Conservation (phyloP, 2,329 filamentous ascomycete genomes). For the Shiraia bambusicola region DNA sequence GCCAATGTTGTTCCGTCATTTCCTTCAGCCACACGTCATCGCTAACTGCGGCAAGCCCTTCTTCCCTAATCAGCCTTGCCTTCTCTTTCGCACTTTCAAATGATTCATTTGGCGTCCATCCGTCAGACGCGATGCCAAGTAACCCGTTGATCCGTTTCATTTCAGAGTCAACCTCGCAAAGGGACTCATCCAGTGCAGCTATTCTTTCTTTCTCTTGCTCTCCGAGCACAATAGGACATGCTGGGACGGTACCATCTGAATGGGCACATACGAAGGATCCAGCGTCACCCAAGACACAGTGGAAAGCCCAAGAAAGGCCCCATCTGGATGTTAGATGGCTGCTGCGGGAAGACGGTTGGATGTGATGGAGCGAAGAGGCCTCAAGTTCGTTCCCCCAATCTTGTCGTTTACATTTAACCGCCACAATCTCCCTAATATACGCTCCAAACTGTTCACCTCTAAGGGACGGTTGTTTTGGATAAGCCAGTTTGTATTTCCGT, state of each 20-base stretch:
- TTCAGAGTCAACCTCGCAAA: slow-evolving; percentile 17
- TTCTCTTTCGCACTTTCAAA: slow-evolving; percentile 23
- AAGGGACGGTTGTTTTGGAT: too few relatives aligned
- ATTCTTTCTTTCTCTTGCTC: slow-evolving; percentile 18
- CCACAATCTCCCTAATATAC: too few relatives aligned
- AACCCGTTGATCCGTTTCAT: slow-evolving; percentile 18
- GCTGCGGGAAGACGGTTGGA: too few relatives aligned
- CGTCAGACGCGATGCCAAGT: slow-evolving; percentile 28
- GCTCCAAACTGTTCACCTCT: too few relatives aligned
- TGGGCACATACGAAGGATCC: too few relatives aligned
- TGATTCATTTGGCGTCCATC: slow-evolving; percentile 26
- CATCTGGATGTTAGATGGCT: too few relatives aligned
- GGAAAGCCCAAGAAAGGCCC: too few relatives aligned
- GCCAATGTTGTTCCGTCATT: slow-evolving; percentile 26
- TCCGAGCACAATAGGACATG: slow-evolving; percentile 19
- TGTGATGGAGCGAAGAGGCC: too few relatives aligned
- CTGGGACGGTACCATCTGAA: slow-evolving; percentile 6
- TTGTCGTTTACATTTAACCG: too few relatives aligned
- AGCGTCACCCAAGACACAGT: too few relatives aligned
- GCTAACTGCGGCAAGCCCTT: slow-evolving; percentile 16
- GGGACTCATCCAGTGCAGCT: slow-evolving; percentile 16
- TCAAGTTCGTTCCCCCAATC: too few relatives aligned
- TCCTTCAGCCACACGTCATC: slow-evolving; percentile 23
- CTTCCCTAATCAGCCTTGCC: slow-evolving; percentile 13
- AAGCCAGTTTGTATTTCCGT: too few relatives aligned